phyloP scores from a whole-genome alignment of 495 filamentous ascomycete genomes.

The Coniosporium apollinis region DNA sequence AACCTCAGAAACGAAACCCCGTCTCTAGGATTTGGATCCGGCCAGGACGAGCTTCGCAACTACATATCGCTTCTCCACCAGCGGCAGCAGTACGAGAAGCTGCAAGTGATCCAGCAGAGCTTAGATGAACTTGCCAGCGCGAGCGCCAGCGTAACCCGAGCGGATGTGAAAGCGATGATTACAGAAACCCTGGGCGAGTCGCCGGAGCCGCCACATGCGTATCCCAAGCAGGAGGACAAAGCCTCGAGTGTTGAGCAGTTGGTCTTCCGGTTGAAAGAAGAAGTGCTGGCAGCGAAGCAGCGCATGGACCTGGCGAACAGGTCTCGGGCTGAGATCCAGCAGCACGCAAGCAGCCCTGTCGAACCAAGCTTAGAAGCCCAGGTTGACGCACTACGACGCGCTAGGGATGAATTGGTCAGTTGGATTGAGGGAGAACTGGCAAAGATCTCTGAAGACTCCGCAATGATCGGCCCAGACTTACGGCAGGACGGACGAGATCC shows the following conservation, averaged over 20 bases:
- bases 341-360: neutral
- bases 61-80: constrained; percentile 8
- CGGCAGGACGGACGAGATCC: neutral
- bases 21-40: too few relatives aligned
- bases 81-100: constrained; percentile 7
- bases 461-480: constrained; percentile 2
- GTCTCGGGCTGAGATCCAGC: too few relatives aligned
- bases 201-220: too few relatives aligned
- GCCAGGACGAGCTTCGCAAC: neutral
- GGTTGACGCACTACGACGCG: constrained; percentile 15
- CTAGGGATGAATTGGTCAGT: constrained; percentile 16
- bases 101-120: constrained; percentile 6
- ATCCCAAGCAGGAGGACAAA: constrained; percentile 5
- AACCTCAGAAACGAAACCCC: neutral
- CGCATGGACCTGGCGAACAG: neutral
- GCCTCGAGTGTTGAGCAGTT: constrained; percentile 5
- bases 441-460: constrained; percentile 14
- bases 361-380: constrained; percentile 6
- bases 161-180: neutral
- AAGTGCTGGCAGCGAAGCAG: constrained; percentile 5
- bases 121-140: too few relatives aligned
- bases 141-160: too few relatives aligned
- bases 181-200: neutral
- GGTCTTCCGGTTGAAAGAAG: constrained; percentile 11
- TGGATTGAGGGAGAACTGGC: constrained; percentile 23